Base-by-base conservation (phyloP, 371 early-diverging fungal species). In the Lichtheimia ornata region DNA sequence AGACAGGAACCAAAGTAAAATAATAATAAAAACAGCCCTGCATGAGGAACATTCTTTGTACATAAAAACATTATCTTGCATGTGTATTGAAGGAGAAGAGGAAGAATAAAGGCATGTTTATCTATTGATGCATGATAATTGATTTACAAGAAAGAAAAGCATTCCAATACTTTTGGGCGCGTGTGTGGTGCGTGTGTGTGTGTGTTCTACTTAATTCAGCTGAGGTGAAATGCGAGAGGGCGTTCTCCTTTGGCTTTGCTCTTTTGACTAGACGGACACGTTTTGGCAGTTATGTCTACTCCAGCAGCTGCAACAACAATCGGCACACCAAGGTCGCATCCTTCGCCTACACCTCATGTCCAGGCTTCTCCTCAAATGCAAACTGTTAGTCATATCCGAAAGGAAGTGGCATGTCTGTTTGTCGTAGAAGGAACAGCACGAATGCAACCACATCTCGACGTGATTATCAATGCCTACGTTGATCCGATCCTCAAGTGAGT, bases 331-430 rank as follows among this genome's bases (percentile, higher is more conserved):
- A 74, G 68, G 12, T 72, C 77, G 4, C 70, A 70, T 20, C 22
- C 64, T 47, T 73, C 75, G 9, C 79, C 79, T 11, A 63, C 77
- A 73, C 65, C 72, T 92, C 65, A 89, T 89, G 84, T 96, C 90
- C 58, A 97, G 94, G 73, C 96, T 92, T 27, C 91, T 92, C 64
- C 99, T 94, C 81, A 76, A 45, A 63, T 69, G 43, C 70, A 58
- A 14, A 54, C 65, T 4, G 55, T 77, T 43, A 68, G 73, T 28
- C 74, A 71, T 45, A 82, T 77, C 17, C 68, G 83, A 50, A 76
- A 72, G 58, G 84, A 86, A 63, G 81, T 86, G 28, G 82, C 80
- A 12, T 78, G 84, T 55, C 82, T 84, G 2, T 82, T 86, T 73
- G 84, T 79, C 6, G 79, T 86, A 22, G 86, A 86, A 64, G 84